Conservation (phyloP, 192 early-diverging fungal genomes). For the Pecoramyces ruminantium region DNA sequence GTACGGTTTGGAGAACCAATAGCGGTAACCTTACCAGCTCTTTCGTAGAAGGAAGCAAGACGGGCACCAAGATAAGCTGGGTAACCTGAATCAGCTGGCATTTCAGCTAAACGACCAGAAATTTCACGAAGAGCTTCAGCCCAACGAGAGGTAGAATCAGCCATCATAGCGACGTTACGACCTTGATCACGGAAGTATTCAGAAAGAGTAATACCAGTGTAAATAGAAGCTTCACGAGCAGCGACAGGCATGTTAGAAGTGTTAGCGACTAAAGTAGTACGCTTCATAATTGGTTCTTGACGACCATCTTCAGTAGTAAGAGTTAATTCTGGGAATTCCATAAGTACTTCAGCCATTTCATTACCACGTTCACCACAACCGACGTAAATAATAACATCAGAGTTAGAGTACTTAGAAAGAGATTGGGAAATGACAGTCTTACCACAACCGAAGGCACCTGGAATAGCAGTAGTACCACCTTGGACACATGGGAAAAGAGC, state of each 20-base stretch:
- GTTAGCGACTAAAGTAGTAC: conserved; percentile 97
- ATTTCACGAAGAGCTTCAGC: conserved; percentile 99
- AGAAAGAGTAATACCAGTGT: conserved; percentile 97
- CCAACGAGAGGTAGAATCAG: conserved; percentile 99
- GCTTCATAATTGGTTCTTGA: conserved; percentile 98
- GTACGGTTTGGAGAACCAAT: conserved; percentile 83
- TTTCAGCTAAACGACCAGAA: conserved; percentile 98
- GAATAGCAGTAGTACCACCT: conserved; percentile 98
- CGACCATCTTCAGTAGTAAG: conserved; percentile 57
- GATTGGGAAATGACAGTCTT: conserved; percentile 99
- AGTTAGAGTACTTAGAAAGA: conserved; percentile 99
- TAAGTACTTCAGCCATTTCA: conserved; percentile 99
- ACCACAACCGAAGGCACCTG: conserved; percentile 98
- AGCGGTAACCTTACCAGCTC: conserved; percentile 93
- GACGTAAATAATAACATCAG: conserved; percentile 97
- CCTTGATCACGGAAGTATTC: conserved; percentile 99
- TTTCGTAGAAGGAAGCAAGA: conserved; percentile 99
- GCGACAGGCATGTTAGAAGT: conserved; percentile 99
- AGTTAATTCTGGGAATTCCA: conserved; percentile 74
- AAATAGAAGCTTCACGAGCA: conserved; percentile 98
- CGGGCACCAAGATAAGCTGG: conserved; percentile 96
- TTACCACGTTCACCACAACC: conserved; percentile 93
- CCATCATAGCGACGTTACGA: conserved; percentile 99
- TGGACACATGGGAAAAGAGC: conserved; percentile 99
- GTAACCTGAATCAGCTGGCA: conserved; percentile 97